Conservation (phyloP, 768 basidiomycete species). For the Melanogaster broomeanus region DNA sequence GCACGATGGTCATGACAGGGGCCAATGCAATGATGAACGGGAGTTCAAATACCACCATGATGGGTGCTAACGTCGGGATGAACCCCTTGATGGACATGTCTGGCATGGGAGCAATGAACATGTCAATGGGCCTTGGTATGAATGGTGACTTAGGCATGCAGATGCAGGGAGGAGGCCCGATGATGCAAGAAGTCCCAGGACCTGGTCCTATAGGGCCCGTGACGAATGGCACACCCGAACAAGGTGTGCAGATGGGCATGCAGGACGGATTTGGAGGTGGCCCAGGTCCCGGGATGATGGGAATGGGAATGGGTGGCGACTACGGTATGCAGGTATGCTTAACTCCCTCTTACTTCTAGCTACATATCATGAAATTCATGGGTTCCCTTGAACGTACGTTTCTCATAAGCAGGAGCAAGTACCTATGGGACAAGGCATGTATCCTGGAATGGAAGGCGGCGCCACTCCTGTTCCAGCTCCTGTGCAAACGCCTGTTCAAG, state of each 20-base stretch:
- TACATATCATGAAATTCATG: conserved; percentile 41
- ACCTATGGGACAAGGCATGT: conserved; percentile 69
- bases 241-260: conserved; percentile 41
- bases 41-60: conserved; percentile 54
- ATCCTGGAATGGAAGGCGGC: conserved; percentile 59
- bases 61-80: conserved; percentile 49
- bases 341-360: conserved; percentile 29
- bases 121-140: conserved; percentile 60
- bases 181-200: conserved; percentile 55
- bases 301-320: conserved; percentile 70
- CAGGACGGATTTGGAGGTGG: conserved; percentile 43
- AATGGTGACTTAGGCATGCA: conserved; percentile 66
- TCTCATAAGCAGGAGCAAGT: conserved; percentile 52
- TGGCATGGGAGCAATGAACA: conserved; percentile 57
- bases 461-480: conserved; percentile 48
- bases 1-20: conserved; percentile 86
- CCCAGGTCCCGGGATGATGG: conserved; percentile 60
- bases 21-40: conserved; percentile 76
- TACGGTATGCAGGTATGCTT: conserved; percentile 72
- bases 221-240: conserved; percentile 39
- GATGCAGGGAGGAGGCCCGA: conserved; percentile 45
- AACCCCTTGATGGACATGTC: conserved; percentile 84
- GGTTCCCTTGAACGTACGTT: conserved; percentile 27
- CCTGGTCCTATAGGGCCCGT: conserved; percentile 35
- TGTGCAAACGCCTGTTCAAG: conserved; percentile 35